Percentiles rank a stretch among this genome's conserved stretches.
Evolutionary conservation across 768 basidiomycete genomes (phyloP).

Genomic region (Tephrocybe sp.): DNA sequence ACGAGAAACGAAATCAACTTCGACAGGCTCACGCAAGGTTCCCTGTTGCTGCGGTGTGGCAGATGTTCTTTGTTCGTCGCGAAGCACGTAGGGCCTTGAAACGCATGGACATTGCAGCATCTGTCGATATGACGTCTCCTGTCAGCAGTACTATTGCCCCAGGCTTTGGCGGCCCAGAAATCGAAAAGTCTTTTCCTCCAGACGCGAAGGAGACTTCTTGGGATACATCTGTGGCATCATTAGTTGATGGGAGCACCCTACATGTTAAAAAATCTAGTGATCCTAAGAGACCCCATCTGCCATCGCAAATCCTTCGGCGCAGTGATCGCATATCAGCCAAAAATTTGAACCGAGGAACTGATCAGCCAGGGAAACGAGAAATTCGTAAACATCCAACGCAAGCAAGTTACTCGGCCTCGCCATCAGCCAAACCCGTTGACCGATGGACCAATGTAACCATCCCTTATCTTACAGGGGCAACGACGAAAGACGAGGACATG

Average conservation of each 20-base stretch:
- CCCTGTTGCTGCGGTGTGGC: slow-evolving; percentile 6
- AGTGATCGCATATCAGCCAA: background rate
- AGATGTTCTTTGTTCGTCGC: slow-evolving; percentile 1
- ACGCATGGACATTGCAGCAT: background rate
- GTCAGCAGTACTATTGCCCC: background rate
- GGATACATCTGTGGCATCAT: background rate
- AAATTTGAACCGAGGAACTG: background rate
- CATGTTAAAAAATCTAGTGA: too few species aligned
- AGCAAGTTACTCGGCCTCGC: background rate
- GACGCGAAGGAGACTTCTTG: background rate
- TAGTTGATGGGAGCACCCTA: background rate
- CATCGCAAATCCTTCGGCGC: too few species aligned
- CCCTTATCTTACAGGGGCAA: too few species aligned
- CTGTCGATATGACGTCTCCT: background rate
- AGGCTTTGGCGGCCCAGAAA: background rate
- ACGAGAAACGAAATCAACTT: background rate
- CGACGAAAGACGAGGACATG: background rate
- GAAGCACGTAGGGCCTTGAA: background rate
- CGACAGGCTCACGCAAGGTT: background rate
- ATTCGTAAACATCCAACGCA: background rate
- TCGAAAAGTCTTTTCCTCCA: background rate
- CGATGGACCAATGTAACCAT: background rate
- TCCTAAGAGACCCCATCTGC: background rate
- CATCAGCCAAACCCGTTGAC: background rate
- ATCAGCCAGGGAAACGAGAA: background rate